Percentiles rank a stretch among this genome's conserved stretches.
phyloP scores from a whole-genome alignment of 805 yeast genomes.

The Wickerhamiella kazuoi region DNA sequence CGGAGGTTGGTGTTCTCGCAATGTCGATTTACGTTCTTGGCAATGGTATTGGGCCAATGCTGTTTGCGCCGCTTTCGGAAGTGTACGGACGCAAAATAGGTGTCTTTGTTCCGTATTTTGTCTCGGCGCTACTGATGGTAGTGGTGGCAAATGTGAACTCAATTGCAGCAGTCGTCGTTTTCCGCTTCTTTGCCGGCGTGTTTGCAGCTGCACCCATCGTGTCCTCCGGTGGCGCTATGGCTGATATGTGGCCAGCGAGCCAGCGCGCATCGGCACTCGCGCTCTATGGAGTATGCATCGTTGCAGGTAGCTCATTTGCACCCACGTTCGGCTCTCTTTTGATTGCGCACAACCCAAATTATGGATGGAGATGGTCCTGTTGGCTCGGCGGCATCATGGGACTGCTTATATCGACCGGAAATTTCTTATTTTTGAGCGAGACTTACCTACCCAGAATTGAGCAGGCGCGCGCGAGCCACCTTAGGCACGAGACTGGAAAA shows the following conservation, averaged over 20 bases:
- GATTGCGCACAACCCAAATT: constrained; percentile 22
- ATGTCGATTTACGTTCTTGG: constrained; percentile 40
- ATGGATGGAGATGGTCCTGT: constrained; percentile 42
- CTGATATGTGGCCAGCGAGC: constrained; percentile 37
- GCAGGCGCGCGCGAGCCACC: constrained; percentile 41
- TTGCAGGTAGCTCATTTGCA: constrained; percentile 27
- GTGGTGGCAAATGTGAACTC: constrained; percentile 26
- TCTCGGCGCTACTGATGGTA: constrained; percentile 29
- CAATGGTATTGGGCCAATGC: constrained; percentile 43
- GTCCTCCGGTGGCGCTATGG: constrained; percentile 43
- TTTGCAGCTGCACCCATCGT: constrained; percentile 47
- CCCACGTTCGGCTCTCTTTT: constrained; percentile 28
- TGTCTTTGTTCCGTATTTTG: constrained; percentile 31
- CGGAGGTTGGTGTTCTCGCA: constrained; percentile 32
- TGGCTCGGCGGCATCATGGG: constrained; percentile 33
- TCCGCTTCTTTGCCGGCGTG: constrained; percentile 42
- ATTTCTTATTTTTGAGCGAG: constrained; percentile 24
- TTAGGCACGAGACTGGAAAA: constrained; percentile 65
- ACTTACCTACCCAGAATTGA: constrained; percentile 31
- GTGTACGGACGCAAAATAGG: constrained; percentile 36
- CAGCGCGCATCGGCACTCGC: constrained; percentile 37
- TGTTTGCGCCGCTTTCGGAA: constrained; percentile 43
- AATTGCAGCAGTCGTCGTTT: constrained; percentile 21
- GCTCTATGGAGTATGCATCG: constrained; percentile 32
- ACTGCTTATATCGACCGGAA: constrained; percentile 20